phyloP scores from a whole-genome alignment of 352 stramenopile species.

The Thalassiosira hispida region DNA sequence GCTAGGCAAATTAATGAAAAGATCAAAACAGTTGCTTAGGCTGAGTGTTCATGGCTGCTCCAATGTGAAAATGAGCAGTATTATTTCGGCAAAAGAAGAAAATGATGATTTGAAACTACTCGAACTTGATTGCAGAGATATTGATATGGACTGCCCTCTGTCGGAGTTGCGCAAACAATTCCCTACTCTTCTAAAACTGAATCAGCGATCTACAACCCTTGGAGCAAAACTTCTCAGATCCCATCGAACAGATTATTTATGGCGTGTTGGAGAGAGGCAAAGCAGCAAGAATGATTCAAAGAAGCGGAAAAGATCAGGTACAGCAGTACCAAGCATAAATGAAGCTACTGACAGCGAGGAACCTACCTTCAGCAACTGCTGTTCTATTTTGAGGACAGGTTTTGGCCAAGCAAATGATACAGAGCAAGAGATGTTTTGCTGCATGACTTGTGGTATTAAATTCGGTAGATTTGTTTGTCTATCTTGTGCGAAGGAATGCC shows the following conservation, averaged over 20 bases:
- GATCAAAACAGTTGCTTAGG: constrained; percentile 21
- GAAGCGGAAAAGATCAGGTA: constrained; percentile 15
- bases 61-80: constrained; percentile 16
- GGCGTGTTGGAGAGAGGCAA: constrained; percentile 20
- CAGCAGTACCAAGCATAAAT: constrained; percentile 1
- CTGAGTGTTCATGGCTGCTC: constrained; percentile 23
- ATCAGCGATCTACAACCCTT: constrained; percentile 27
- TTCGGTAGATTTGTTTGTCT: constrained; percentile 36
- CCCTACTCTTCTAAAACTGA: constrained; percentile 32
- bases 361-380: background rate
- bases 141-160: constrained; percentile 24
- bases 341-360: background rate
- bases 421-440: constrained; percentile 41
- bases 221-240: background rate
- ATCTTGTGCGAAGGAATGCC: constrained; percentile 19
- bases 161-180: constrained; percentile 2
- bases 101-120: constrained; percentile 19
- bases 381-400: constrained; percentile 25
- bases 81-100: background rate
- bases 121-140: constrained; percentile 34
- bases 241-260: constrained; percentile 17
- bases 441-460: constrained; percentile 26
- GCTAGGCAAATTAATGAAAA: constrained; percentile 1
- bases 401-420: constrained; percentile 24
- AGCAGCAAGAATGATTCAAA: background rate